Conservation (phyloP, 208 protist species). For the Crithidia mellificae region DNA sequence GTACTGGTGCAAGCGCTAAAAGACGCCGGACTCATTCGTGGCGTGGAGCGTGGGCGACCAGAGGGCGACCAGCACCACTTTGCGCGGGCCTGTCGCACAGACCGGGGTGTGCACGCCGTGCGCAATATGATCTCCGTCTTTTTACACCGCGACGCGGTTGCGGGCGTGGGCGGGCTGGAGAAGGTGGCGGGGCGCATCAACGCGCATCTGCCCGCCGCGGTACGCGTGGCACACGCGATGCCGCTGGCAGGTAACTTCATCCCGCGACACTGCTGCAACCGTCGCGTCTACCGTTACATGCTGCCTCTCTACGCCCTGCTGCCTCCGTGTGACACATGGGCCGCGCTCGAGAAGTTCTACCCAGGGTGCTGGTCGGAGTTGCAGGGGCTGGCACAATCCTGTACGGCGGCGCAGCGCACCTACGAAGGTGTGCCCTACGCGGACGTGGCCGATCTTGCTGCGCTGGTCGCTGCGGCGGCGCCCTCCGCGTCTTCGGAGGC, state of each 20-base stretch:
- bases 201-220: conserved; percentile 33
- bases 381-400: conserved; percentile 4
- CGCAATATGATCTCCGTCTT: conserved; percentile 83
- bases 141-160: conserved; percentile 39
- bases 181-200: conserved; percentile 43
- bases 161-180: conserved; percentile 30
- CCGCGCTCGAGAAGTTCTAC: conserved; percentile 34
- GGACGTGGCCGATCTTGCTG: conserved; percentile 8
- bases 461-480: not conserved
- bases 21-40: conserved; percentile 57
- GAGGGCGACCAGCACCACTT: conserved; percentile 57
- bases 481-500: not conserved
- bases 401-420: conserved; percentile 2
- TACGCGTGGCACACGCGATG: conserved; percentile 60
- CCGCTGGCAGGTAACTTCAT: conserved; percentile 71
- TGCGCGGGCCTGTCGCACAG: conserved; percentile 78
- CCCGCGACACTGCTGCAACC: conserved; percentile 74
- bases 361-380: conserved; percentile 25
- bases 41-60: conserved; percentile 42
- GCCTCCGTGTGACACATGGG: conserved; percentile 63
- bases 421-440: conserved; percentile 23
- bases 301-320: conserved; percentile 80
- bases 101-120: conserved; percentile 83
- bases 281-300: conserved; percentile 81
- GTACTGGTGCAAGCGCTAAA: conserved; percentile 70